These are phyloP conservation scores for Coprinopsis marcescibilis DNA, from an alignment of 768 basidiomycete species.

Conservation along the genomic window DNA sequence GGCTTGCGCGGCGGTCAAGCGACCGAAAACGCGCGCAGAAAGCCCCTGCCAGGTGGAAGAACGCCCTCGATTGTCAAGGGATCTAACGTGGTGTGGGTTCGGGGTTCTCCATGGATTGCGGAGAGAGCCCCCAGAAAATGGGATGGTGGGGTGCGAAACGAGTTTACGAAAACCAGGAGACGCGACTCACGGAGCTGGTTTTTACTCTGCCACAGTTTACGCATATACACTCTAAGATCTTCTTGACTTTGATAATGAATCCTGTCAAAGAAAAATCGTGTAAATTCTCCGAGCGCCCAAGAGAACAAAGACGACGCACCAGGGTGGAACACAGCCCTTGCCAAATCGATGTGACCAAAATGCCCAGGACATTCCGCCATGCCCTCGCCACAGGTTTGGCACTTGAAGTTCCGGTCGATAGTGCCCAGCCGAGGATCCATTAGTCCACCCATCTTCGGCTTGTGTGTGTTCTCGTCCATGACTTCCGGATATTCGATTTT, in stretches of 20 bases:
- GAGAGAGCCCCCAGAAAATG: slow-evolving; percentile 99
- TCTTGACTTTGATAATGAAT: slow-evolving; percentile 98
- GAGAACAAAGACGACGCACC: slow-evolving; percentile 44
- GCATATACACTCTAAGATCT: slow-evolving; percentile 98
- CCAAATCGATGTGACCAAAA: slow-evolving; percentile 97
- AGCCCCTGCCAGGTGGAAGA: slow-evolving; percentile 72
- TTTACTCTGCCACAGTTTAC: slow-evolving; percentile 98
- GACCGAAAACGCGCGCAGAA: slow-evolving; percentile 80
- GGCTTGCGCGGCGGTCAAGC: slow-evolving; percentile 86
- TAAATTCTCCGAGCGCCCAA: slow-evolving; percentile 1
- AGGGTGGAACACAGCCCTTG: slow-evolving; percentile 94
- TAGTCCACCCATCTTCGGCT: slow-evolving; percentile 87
- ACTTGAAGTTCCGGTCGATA: slow-evolving; percentile 96
- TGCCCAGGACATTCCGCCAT: slow-evolving; percentile 99
- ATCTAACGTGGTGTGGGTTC: slow-evolving; percentile 79
- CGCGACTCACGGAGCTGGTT: slow-evolving; percentile 91
- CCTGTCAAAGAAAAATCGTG: slow-evolving; percentile 32
- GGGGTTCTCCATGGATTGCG: slow-evolving; percentile 87
- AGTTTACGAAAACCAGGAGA: slow-evolving; percentile 68
- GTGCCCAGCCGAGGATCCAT: slow-evolving; percentile 99
- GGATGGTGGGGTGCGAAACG: slow-evolving; percentile 93
- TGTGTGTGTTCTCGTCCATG: slow-evolving; percentile 90
- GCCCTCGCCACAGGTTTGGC: slow-evolving; percentile 99
- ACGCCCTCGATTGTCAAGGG: slow-evolving; percentile 77
- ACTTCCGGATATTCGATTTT: slow-evolving; percentile 99